A percentile compares a stretch with the other conserved stretches of the same genome.
phyloP scores from a whole-genome alignment of 1,139 yeast species.

The Blastobotrys malaysiensis region DNA sequence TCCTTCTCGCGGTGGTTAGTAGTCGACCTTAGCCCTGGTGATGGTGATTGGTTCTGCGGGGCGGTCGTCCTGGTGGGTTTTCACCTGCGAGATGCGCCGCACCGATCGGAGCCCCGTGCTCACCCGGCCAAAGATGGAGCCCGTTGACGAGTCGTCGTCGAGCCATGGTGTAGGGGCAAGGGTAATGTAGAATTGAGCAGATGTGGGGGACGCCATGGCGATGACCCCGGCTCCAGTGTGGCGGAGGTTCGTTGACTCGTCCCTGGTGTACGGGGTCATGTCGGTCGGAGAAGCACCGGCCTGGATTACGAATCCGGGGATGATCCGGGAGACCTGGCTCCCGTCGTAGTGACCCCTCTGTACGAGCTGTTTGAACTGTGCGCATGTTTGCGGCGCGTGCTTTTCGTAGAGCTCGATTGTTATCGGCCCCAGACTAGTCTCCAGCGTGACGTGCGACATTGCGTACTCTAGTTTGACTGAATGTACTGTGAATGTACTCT shows the following conservation, averaged over 20 bases:
- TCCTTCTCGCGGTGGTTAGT: not conserved
- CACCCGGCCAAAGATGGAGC: slow-evolving; percentile 52
- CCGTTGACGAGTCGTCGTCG: slow-evolving; percentile 41
- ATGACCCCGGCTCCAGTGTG: slow-evolving; percentile 52
- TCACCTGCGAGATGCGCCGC: slow-evolving; percentile 47
- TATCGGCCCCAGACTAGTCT: slow-evolving; percentile 25
- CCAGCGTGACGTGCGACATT: slow-evolving; percentile 17
- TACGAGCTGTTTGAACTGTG: slow-evolving; percentile 27
- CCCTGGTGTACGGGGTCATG: slow-evolving; percentile 29
- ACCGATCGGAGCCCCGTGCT: slow-evolving; percentile 50
- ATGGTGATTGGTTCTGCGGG: slow-evolving; percentile 35
- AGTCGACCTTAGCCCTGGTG: slow-evolving; percentile 14
- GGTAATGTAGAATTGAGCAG: slow-evolving; percentile 49
- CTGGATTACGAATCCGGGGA: slow-evolving; percentile 40
- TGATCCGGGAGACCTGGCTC: slow-evolving; percentile 37
- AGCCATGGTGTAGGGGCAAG: slow-evolving; percentile 43
- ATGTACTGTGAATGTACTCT: too few species aligned
- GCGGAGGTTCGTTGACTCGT: slow-evolving; percentile 50
- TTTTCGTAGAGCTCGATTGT: slow-evolving; percentile 29
- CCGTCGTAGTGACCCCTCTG: slow-evolving; percentile 29
- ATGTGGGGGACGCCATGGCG: slow-evolving; percentile 44
- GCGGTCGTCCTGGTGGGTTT: slow-evolving; percentile 37
- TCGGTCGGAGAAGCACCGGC: slow-evolving; percentile 35
- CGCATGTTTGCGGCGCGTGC: slow-evolving; percentile 32
- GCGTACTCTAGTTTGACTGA: too few species aligned